Evolutionary conservation across 139 green algal genomes (phyloP), one percentile per base, ranked within the genome.

Genomic region (Chlorella sp.): DNA sequence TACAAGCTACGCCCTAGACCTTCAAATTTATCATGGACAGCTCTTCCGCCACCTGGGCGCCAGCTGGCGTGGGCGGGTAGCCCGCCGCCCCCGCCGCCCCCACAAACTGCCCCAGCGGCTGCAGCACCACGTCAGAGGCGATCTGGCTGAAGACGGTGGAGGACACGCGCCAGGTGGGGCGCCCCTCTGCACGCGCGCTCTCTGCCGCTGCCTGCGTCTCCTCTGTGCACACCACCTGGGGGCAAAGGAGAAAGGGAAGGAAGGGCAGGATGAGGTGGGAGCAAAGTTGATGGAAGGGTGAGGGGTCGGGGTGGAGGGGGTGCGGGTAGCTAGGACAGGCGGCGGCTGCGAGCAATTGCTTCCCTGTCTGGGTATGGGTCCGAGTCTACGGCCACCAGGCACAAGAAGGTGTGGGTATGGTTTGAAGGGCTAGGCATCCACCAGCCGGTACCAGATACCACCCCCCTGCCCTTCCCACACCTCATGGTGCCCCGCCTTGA

Each of bases 141-240:
- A 98, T 86, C 66, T 99, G 97, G 1, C 77, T 91, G 89, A 99
- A 99, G 48, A 99, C 93, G 0, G 97, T 99, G 71, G 92, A 97
- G 66, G 93, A 97, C 0, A 99, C 95, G 4, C 97, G 92, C 97
- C 97, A 99, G 1, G 92, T 89, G 78, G 92, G 92, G 34, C 94
- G 89, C 0, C 97, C 96, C 15, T 92, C 92, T 11, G 81, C 79
- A 24, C 85, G 39, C 9, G 96, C 96, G 4, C n/a, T 68, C 15
- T 93, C 88, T 32, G 95, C 85, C 3, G 97, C 97, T 19, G 87
- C 86, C 80, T 94, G 69, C 32, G 96, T 98, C 22, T 90, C 93
- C 14, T 96, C 86, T 0, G 91, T 95, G 66, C 96, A 95, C 37
- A 98, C 88, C 39, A 99, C 97, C 95, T 99, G 94, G 40, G 37